These are phyloP conservation scores for Talaromyces nanjingensis DNA, from an alignment of 495 filamentous ascomycete species.

Conservation along the genomic window DNA sequence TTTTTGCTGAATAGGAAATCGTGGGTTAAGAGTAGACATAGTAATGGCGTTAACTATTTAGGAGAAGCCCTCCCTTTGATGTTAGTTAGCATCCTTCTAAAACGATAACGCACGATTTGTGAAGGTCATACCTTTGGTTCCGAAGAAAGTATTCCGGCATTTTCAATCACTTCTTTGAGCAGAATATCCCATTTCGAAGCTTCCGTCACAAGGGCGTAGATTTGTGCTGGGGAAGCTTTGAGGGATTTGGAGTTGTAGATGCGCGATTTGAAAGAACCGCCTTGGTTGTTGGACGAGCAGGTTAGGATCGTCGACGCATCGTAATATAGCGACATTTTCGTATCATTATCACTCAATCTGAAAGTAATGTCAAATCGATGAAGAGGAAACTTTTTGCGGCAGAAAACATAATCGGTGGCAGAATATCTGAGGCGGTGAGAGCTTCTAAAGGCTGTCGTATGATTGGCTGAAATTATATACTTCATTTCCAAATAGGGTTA, in stretches of 20 bases:
- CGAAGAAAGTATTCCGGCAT: conserved; percentile 55
- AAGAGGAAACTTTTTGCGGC: not conserved
- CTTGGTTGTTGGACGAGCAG: conserved; percentile 42
- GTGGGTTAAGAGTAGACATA: conserved; percentile 78
- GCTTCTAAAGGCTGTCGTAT: not conserved
- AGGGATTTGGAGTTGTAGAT: conserved; percentile 60
- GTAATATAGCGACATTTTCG: conserved; percentile 85
- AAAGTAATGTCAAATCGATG: not conserved
- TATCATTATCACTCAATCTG: not conserved
- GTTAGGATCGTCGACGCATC: conserved; percentile 73
- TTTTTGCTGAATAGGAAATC: conserved; percentile 75
- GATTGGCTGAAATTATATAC: not conserved
- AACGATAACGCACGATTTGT: not conserved
- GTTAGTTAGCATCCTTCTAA: conserved; percentile 32
- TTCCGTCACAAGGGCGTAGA: conserved; percentile 81
- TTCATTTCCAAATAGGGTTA: not conserved
- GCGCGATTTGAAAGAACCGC: conserved; percentile 75
- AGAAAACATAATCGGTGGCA: not conserved
- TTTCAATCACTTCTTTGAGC: conserved; percentile 79
- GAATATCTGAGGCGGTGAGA: not conserved
- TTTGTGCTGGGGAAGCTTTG: conserved; percentile 69
- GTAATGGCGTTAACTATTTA: conserved; percentile 65
- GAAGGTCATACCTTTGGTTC: conserved; percentile 69
- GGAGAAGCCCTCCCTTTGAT: conserved; percentile 16
- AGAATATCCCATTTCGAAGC: conserved; percentile 84